Evolutionary conservation across 257 asterid species (phyloP).

Genomic region (Ajuga chamaepitys): DNA sequence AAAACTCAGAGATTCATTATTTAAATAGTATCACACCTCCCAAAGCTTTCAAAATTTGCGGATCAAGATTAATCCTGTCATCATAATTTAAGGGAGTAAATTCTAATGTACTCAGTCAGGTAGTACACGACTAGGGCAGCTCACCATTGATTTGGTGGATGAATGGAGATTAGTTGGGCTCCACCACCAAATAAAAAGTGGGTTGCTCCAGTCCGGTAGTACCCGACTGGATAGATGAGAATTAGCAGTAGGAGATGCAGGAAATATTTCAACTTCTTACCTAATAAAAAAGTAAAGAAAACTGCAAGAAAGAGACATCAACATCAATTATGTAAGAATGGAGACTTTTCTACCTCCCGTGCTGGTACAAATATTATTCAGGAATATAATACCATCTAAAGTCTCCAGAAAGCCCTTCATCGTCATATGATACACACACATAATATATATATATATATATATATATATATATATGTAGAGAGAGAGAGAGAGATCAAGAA

Average conservation of each 20-base stretch:
- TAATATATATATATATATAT: no score
- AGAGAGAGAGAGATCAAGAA: no score
- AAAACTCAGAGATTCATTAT: not conserved
- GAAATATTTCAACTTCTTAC: not conserved
- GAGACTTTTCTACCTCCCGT: not conserved
- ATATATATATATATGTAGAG: no score
- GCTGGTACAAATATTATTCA: not conserved
- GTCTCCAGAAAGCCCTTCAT: not conserved
- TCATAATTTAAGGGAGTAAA: not conserved
- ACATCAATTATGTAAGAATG: slow-evolving; percentile 4
- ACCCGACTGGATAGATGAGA: no score
- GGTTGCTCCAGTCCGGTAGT: no score
- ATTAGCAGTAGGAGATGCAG: not conserved
- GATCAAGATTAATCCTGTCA: not conserved
- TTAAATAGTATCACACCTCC: not conserved
- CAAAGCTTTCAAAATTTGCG: not conserved
- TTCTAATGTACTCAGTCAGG: no score
- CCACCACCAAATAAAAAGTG: no score
- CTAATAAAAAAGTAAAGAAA: not conserved
- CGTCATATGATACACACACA: no score
- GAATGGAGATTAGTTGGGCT: no score
- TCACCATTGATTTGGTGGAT: no score
- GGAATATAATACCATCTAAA: not conserved
- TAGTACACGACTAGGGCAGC: no score
- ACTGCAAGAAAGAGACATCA: slow-evolving; percentile 12